A percentile compares a stretch with the other conserved stretches of the same genome.
These are phyloP conservation scores for Pseudisothecium myosuroides DNA, from an alignment of 225 moss, liverwort and hornwort species.

Conservation along the genomic window DNA sequence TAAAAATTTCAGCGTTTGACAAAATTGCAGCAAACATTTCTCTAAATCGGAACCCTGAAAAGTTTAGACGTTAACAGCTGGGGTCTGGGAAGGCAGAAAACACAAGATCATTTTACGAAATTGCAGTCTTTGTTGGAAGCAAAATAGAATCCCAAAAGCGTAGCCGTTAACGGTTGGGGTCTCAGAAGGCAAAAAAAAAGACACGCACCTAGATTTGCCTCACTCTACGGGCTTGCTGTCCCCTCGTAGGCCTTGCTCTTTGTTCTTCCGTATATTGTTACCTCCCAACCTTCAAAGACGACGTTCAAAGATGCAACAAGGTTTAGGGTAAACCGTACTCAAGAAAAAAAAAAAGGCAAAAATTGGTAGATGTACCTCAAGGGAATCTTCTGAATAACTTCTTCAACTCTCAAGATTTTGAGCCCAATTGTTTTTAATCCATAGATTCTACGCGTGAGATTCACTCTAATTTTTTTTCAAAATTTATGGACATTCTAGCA, in stretches of 20 bases:
- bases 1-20: too few relatives aligned
- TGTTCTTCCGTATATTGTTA: background rate
- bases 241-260: accelerated
- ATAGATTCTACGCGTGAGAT: accelerated
- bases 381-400: background rate
- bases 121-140: too few relatives aligned
- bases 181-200: too few relatives aligned
- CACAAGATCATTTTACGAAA: too few relatives aligned
- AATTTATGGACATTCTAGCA: too few relatives aligned
- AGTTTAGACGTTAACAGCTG: accelerated
- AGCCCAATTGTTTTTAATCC: accelerated
- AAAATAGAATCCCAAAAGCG: too few relatives aligned
- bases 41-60: accelerated
- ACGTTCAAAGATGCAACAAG: background rate
- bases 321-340: background rate
- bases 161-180: too few relatives aligned
- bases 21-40: too few relatives aligned
- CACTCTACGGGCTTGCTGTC: accelerated
- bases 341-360: too few relatives aligned
- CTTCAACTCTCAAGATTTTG: background rate
- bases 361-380: background rate
- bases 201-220: accelerated
- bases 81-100: background rate
- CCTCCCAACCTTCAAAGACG: background rate
- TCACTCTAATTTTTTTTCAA: too few relatives aligned